Evolutionary conservation across 164 flowering plant species (phyloP).

Genomic region (grape (Vitis vinifera)): ASM3070453v1 NC_081808.1:23998001-23998500

Average conservation of each 20-base stretch:
- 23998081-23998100: constrained; percentile 28
- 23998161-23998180: constrained; percentile 9
- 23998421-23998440: constrained; percentile 20
- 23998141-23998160: constrained; percentile 39
- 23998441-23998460: constrained; percentile 24
- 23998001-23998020: constrained; percentile 27
- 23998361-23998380: neutral
- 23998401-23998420: constrained; percentile 26
- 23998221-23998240: constrained; percentile 14
- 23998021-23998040: constrained; percentile 22
- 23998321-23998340: neutral
- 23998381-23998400: constrained; percentile 33
- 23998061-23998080: constrained; percentile 46
- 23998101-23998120: constrained; percentile 44
- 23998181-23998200: constrained; percentile 10
- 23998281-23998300: constrained; percentile 7
- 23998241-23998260: constrained; percentile 9
- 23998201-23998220: constrained; percentile 25
- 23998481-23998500: constrained; percentile 23
- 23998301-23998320: constrained; percentile 4
- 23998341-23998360: constrained; percentile 12
- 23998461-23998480: constrained; percentile 22
- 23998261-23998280: constrained; percentile 18
- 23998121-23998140: constrained; percentile 42
- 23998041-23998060: constrained; percentile 20